Percentiles rank a stretch among this genome's conserved stretches.
Evolutionary conservation across 306 rosid species (phyloP).

Genomic region (Quercus aquifolioides): DNA sequence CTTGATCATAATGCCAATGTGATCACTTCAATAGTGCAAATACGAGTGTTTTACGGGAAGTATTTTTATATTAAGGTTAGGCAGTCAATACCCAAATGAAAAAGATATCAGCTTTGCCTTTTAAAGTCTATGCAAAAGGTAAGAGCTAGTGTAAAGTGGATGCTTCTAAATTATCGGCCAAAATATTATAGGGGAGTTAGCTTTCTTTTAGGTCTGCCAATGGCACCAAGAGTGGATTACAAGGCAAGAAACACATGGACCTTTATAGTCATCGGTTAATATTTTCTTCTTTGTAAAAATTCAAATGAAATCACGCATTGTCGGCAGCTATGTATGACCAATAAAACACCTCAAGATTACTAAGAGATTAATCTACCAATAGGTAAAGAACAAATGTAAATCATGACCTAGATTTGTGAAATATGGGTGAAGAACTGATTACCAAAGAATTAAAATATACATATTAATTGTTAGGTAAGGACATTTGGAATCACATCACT

Average conservation of each 20-base stretch:
- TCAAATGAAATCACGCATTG: background rate
- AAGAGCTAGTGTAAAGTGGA: background rate
- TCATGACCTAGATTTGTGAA: too few relatives aligned
- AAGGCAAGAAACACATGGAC: background rate
- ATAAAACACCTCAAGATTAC: background rate
- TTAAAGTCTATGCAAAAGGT: background rate
- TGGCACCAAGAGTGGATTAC: background rate
- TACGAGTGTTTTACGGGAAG: background rate
- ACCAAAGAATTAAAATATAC: too few relatives aligned
- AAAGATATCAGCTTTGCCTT: background rate
- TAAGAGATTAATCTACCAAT: too few relatives aligned
- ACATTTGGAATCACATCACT: too few relatives aligned
- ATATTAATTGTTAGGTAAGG: too few relatives aligned
- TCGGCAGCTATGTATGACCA: slow-evolving; percentile 1
- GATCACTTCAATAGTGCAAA: background rate
- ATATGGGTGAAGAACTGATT: too few relatives aligned
- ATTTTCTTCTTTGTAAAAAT: background rate
- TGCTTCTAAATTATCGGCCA: background rate
- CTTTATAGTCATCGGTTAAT: background rate
- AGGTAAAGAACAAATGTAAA: too few relatives aligned
- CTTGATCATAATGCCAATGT: background rate
- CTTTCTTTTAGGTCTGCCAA: too few relatives aligned
- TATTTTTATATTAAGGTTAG: background rate
- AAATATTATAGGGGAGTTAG: background rate
- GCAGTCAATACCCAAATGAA: background rate